These are phyloP conservation scores for Aureobasidium mangrovei DNA, from an alignment of 2,329 filamentous ascomycete species.

Conservation along the genomic window DNA sequence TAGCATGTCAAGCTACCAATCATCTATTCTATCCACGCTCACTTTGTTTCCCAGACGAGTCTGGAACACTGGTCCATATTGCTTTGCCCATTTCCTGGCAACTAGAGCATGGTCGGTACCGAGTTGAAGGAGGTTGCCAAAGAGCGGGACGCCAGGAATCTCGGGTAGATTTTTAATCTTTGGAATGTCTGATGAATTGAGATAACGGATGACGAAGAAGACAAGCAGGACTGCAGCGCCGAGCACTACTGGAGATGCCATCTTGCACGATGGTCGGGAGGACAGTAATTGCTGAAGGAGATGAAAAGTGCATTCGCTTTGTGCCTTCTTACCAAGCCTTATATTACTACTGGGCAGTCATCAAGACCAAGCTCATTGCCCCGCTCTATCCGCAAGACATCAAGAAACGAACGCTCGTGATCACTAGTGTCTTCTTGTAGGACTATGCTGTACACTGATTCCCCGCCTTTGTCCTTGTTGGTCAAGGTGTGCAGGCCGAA, in stretches of 20 bases:
- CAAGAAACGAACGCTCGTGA: neutral
- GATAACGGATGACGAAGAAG: slow-evolving; percentile 32
- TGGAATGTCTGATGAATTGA: slow-evolving; percentile 39
- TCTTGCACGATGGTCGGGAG: neutral
- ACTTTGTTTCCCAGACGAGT: slow-evolving; percentile 57
- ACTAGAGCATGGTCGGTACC: slow-evolving; percentile 40
- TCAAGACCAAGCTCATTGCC: neutral
- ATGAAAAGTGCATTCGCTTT: neutral
- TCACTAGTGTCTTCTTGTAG: neutral
- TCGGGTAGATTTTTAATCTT: slow-evolving; percentile 42
- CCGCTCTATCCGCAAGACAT: neutral
- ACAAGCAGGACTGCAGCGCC: slow-evolving; percentile 33
- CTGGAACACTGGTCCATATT: slow-evolving; percentile 43
- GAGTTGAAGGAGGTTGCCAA: slow-evolving; percentile 39
- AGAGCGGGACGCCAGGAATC: slow-evolving; percentile 38
- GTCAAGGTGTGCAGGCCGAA: too few species aligned
- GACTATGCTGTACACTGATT: neutral
- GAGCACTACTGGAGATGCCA: slow-evolving; percentile 31
- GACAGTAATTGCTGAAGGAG: too few species aligned
- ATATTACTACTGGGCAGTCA: slow-evolving; percentile 5
- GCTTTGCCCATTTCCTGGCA: slow-evolving; percentile 38
- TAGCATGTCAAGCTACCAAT: neutral
- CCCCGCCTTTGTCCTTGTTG: neutral
- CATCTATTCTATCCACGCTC: slow-evolving; percentile 15
- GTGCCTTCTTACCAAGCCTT: slow-evolving; percentile 10